Evolutionary conservation across 129 eudicot genomes (phyloP).

Genomic region (Flaveria robusta): DNA sequence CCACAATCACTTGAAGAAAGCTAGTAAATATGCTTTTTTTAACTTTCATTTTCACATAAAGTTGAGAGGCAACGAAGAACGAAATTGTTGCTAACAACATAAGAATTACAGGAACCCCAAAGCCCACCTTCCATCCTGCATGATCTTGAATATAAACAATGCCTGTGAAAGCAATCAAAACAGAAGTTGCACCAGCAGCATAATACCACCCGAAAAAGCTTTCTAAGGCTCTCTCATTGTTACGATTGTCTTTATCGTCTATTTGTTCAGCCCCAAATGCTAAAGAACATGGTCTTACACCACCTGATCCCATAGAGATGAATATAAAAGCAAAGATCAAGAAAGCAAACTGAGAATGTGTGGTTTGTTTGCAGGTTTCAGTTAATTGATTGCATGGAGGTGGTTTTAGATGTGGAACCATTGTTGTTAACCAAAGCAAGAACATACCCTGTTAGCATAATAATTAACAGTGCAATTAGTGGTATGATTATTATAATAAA

Average conservation of each 20-base stretch:
- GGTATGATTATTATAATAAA: neutral
- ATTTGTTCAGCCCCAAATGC: conserved; percentile 92
- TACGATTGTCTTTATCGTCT: conserved; percentile 38
- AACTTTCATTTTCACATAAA: conserved; percentile 57
- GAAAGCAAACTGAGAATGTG: conserved; percentile 48
- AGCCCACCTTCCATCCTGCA: conserved; percentile 77
- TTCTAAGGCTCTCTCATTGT: conserved; percentile 55
- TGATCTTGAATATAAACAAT: conserved; percentile 86
- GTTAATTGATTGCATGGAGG: conserved; percentile 50
- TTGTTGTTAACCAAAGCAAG: conserved; percentile 75
- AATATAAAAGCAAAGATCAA: conserved; percentile 59
- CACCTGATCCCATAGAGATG: conserved; percentile 90
- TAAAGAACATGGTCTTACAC: conserved; percentile 73
- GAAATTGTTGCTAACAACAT: conserved; percentile 62
- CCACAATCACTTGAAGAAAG: conserved; percentile 40
- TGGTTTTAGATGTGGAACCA: conserved; percentile 63
- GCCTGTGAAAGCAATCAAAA: conserved; percentile 62
- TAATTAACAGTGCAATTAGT: neutral
- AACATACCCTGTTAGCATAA: conserved; percentile 57
- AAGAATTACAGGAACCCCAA: conserved; percentile 70
- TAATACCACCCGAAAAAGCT: conserved; percentile 83
- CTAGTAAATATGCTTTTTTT: conserved; percentile 44
- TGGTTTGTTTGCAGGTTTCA: conserved; percentile 49
- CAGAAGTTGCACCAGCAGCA: conserved; percentile 54
- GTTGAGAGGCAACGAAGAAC: conserved; percentile 62